These are phyloP conservation scores for Talaromyces marneffei DNA, from an alignment of 2,329 filamentous ascomycete genomes.

Conservation along the genomic window DNA sequence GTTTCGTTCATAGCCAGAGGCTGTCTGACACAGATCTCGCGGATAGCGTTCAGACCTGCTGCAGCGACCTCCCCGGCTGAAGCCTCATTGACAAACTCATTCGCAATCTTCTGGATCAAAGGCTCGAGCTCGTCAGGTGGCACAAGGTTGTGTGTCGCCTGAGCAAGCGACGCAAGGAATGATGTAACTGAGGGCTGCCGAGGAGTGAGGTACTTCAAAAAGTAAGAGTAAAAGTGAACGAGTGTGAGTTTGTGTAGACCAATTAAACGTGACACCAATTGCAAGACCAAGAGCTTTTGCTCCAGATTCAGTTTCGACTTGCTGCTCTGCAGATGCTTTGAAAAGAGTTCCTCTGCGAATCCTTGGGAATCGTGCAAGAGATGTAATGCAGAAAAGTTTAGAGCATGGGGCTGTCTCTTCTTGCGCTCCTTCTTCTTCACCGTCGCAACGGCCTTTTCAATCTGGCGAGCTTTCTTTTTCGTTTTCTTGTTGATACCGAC, in stretches of 20 bases:
- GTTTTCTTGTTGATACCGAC: slow-evolving; percentile 93
- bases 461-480: slow-evolving; percentile 73
- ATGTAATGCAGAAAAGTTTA: slow-evolving; percentile 96
- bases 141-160: slow-evolving; percentile 84
- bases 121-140: slow-evolving; percentile 90
- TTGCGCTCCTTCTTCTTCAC: slow-evolving; percentile 79
- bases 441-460: slow-evolving; percentile 75
- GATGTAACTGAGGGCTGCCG: slow-evolving; percentile 86
- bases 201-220: slow-evolving; percentile 84
- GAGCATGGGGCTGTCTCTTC: slow-evolving; percentile 76
- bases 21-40: slow-evolving; percentile 87
- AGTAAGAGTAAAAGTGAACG: slow-evolving; percentile 90
- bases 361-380: slow-evolving; percentile 90
- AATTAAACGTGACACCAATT: slow-evolving; percentile 83
- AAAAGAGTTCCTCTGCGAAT: slow-evolving; percentile 84
- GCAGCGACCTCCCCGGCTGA: slow-evolving; percentile 84
- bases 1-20: slow-evolving; percentile 96
- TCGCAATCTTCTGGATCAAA: slow-evolving; percentile 88
- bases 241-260: slow-evolving; percentile 89
- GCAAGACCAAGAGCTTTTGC: slow-evolving; percentile 81
- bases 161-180: slow-evolving; percentile 85
- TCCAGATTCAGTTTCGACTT: slow-evolving; percentile 82
- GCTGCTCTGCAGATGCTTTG: slow-evolving; percentile 81
- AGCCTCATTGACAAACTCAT: slow-evolving; percentile 96
- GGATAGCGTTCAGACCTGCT: slow-evolving; percentile 87